Evolutionary conservation across 2,329 filamentous ascomycete genomes (phyloP).

Genomic region (Hypoxylon sp.): DNA sequence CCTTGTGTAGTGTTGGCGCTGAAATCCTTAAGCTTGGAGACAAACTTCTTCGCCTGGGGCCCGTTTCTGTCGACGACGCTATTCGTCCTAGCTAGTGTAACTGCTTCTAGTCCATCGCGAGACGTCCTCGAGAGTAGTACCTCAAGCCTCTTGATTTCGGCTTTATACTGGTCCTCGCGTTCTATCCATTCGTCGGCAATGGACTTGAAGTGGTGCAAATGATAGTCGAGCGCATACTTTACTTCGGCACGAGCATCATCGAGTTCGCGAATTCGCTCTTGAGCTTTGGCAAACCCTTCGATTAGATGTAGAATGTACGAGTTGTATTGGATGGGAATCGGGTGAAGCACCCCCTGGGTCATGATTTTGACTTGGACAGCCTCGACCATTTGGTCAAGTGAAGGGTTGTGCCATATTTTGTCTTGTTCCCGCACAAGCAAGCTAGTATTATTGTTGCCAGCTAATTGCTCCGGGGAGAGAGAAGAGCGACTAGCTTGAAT

Average conservation of each 20-base stretch:
- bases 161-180: slow-evolving; percentile 57
- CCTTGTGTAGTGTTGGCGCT: slow-evolving; percentile 36
- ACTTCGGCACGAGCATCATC: slow-evolving; percentile 51
- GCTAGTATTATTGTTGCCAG: slow-evolving; percentile 12
- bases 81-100: slow-evolving; percentile 60
- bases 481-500: slow-evolving; percentile 38
- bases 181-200: slow-evolving; percentile 58
- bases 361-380: slow-evolving; percentile 61
- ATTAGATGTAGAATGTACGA: slow-evolving; percentile 61
- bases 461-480: slow-evolving; percentile 28
- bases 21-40: slow-evolving; percentile 52
- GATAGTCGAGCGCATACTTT: slow-evolving; percentile 51
- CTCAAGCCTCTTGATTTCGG: slow-evolving; percentile 60
- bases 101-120: slow-evolving; percentile 61
- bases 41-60: slow-evolving; percentile 52
- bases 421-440: slow-evolving; percentile 49
- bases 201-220: slow-evolving; percentile 56
- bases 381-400: slow-evolving; percentile 62
- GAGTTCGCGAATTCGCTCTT: slow-evolving; percentile 51
- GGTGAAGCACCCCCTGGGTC: slow-evolving; percentile 53
- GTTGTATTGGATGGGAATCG: slow-evolving; percentile 60
- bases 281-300: slow-evolving; percentile 54
- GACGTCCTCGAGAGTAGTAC: slow-evolving; percentile 55
- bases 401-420: slow-evolving; percentile 58
- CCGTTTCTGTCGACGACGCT: slow-evolving; percentile 60